Conservation (phyloP, 2,329 filamentous ascomycete species). For the Pyrenophora graminea region DNA sequence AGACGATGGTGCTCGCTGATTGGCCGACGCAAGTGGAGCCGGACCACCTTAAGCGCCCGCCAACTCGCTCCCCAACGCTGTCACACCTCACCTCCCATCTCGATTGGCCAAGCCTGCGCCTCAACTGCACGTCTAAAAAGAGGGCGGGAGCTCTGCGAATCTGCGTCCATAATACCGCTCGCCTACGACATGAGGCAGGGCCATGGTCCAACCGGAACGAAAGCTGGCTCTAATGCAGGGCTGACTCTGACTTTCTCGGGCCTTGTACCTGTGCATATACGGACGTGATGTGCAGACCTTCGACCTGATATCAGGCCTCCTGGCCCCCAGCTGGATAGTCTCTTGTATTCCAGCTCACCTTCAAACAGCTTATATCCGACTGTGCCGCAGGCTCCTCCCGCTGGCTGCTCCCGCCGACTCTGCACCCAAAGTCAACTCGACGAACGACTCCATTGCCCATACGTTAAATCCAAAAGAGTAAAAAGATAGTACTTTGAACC, state of each 20-base stretch:
- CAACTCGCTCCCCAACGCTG: conserved; percentile 20
- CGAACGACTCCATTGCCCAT: not conserved
- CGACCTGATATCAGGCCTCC: conserved; percentile 36
- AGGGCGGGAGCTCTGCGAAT: conserved; percentile 37
- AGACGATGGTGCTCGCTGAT: conserved; percentile 24
- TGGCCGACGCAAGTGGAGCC: conserved; percentile 22
- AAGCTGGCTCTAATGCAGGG: conserved; percentile 30
- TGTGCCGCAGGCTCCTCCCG: conserved; percentile 2
- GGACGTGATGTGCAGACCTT: conserved; percentile 23
- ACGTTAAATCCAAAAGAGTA: not conserved
- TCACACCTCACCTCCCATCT: conserved; percentile 34
- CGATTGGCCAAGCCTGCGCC: conserved; percentile 42
- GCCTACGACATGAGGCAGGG: conserved; percentile 28
- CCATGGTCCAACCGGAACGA: conserved; percentile 34
- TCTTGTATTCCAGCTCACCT: conserved; percentile 1
- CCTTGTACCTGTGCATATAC: conserved; percentile 31
- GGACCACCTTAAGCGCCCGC: conserved; percentile 37
- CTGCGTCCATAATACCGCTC: conserved; percentile 27
- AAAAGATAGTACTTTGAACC: not conserved
- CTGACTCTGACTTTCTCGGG: conserved; percentile 13
- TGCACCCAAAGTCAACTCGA: not conserved
- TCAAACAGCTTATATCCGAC: conserved; percentile 2
- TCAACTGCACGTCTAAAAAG: conserved; percentile 33
- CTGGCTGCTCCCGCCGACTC: not conserved
- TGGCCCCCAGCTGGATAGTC: conserved; percentile 22